Base-by-base conservation (phyloP, 2,329 filamentous ascomycete species). In the Aschersonia sp. region DNA sequence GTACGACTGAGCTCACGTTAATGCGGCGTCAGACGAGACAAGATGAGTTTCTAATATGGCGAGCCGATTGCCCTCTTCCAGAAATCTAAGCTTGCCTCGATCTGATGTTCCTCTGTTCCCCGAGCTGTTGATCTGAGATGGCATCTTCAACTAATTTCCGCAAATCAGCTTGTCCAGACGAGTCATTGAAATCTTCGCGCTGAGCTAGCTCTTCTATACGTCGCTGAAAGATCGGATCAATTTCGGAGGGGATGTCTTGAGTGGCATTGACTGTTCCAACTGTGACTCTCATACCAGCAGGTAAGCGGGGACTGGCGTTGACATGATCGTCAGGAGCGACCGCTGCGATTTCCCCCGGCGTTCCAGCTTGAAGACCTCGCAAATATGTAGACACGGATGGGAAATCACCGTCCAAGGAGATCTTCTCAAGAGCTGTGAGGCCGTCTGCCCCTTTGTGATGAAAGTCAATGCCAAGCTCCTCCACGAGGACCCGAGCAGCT, bases 131-230 rank as follows among this genome's bases (percentile, higher is more conserved):
- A 1, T 80, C 85, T 30, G 74, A 66, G 14, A 98, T 70, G 2
- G 86, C 88, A 57, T 95, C 87, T 53, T 83, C 77, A 5, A 98
- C 80, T 50, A 98, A 68, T 54, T 78, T 74, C 50, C 88, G 76
- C 57, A 98, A 66, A 59, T 89, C 80, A 29, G 74, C 76, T 65
- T 98, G 92, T 4, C 84, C 86, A 50, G 83, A 79, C 47, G 86
- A 81, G 5, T 80, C 83, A 56, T 90, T 73, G 57, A 95, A 94
- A 59, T 97, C 88, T 30, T 84, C 81, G 41, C 87, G 74, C 37
- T 82, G 75, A 2, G 92, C 89, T 50, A 98, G 67, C 64, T 95
- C 84, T 58, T 97, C 88, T 59, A 98, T 97, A 47, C 86, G 76
- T 54, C 83, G 73, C 59, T 83, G 79, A 54, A 98, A 87, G 54